Conservation (phyloP, 2,329 filamentous ascomycete species). For the Trichophyton equinum region DNA sequence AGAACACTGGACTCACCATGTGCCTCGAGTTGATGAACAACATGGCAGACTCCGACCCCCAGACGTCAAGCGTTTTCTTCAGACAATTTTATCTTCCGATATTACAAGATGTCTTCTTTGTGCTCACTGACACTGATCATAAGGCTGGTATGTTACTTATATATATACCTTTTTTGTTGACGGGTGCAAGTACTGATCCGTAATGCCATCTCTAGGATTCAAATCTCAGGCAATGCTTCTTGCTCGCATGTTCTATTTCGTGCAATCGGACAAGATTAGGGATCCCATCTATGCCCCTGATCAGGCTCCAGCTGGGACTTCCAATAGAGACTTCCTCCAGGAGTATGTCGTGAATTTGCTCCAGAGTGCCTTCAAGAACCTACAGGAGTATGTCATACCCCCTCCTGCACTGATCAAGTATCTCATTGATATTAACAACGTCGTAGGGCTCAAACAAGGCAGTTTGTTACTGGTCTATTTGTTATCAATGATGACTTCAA, state of each 20-base stretch:
- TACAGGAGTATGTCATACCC: slow-evolving; percentile 58
- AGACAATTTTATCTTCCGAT: slow-evolving; percentile 94
- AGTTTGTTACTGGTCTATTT: slow-evolving; percentile 84
- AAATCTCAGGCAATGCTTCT: slow-evolving; percentile 93
- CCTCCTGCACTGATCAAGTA: slow-evolving; percentile 18
- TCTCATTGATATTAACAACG: not conserved
- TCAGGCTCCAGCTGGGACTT: slow-evolving; percentile 68
- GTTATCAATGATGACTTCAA: slow-evolving; percentile 76
- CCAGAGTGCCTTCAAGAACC: slow-evolving; percentile 82
- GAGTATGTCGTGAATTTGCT: slow-evolving; percentile 77
- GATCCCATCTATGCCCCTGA: slow-evolving; percentile 80
- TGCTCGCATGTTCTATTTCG: slow-evolving; percentile 90
- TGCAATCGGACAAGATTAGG: slow-evolving; percentile 80
- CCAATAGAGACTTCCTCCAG: slow-evolving; percentile 80
- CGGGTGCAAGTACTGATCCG: slow-evolving; percentile 1
- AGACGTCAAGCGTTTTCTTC: slow-evolving; percentile 91
- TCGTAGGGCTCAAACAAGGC: slow-evolving; percentile 65
- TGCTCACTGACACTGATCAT: slow-evolving; percentile 92
- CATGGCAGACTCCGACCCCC: slow-evolving; percentile 78
- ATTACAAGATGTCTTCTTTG: slow-evolving; percentile 95
- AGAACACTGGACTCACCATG: slow-evolving; percentile 94
- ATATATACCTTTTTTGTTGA: not conserved
- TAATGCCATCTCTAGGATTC: slow-evolving; percentile 46
- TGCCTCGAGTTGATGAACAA: slow-evolving; percentile 95
- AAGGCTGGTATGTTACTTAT: slow-evolving; percentile 53